These are phyloP conservation scores for Vanrija sp. DNA, from an alignment of 1,284 basidiomycete species.

Conservation along the genomic window DNA sequence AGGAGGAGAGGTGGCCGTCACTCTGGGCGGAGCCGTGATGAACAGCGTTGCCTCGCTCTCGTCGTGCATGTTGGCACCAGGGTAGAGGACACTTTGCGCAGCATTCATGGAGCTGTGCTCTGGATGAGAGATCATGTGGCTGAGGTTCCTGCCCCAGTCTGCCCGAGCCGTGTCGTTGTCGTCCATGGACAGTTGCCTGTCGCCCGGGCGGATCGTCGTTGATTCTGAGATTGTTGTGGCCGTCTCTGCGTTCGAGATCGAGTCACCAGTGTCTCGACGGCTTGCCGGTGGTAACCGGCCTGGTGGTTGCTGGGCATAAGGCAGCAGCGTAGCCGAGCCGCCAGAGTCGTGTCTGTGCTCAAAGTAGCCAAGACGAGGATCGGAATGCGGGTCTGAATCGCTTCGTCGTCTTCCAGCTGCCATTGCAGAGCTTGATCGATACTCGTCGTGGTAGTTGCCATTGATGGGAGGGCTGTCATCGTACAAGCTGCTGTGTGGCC, in stretches of 20 bases:
- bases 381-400: constrained; percentile 13
- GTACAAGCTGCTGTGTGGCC: too few species aligned
- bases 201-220: constrained; percentile 23
- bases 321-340: constrained; percentile 3
- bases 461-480: too few species aligned
- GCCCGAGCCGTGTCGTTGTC: neutral
- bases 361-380: constrained; percentile 1
- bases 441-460: constrained; percentile 4
- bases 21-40: constrained; percentile 5
- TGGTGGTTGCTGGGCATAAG: constrained; percentile 16
- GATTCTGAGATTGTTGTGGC: constrained; percentile 30
- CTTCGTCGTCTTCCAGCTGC: constrained; percentile 14
- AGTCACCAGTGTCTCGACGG: constrained; percentile 1
- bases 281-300: neutral
- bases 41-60: constrained; percentile 41
- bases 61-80: constrained; percentile 1
- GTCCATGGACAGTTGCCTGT: constrained; percentile 13
- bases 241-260: constrained; percentile 3
- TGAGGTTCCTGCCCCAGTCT: too few species aligned
- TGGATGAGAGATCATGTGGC: too few species aligned
- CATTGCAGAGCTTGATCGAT: constrained; percentile 1
- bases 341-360: neutral
- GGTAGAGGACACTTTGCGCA: too few species aligned
- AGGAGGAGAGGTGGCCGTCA: neutral
- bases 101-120: too few species aligned